These are phyloP conservation scores for Phytophthora hibernalis DNA, from an alignment of 352 stramenopile species.

Conservation along the genomic window DNA sequence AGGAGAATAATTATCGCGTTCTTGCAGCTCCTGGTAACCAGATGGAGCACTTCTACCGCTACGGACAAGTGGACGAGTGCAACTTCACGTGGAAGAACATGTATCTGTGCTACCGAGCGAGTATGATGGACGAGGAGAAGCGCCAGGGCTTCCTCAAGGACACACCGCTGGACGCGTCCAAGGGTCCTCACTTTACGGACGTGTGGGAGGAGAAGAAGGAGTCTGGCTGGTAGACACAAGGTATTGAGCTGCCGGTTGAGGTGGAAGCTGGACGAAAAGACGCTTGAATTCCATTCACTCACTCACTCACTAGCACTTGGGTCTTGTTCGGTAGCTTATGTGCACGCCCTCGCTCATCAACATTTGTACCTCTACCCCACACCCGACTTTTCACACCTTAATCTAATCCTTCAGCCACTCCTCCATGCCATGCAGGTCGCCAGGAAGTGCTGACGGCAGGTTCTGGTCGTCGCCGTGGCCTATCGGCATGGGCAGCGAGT, in stretches of 20 bases:
- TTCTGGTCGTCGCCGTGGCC: slow-evolving; percentile 54
- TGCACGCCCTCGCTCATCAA: slow-evolving; percentile 9
- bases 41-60: slow-evolving; percentile 84
- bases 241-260: background rate
- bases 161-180: slow-evolving; percentile 69
- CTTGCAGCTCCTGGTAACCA: slow-evolving; percentile 74
- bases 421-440: slow-evolving; percentile 81
- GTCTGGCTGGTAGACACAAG: slow-evolving; percentile 64
- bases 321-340: slow-evolving; percentile 27
- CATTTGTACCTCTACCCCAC: background rate
- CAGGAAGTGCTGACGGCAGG: slow-evolving; percentile 60
- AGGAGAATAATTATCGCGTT: slow-evolving; percentile 24
- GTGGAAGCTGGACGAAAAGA: slow-evolving; percentile 5
- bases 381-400: slow-evolving; percentile 25
- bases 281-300: slow-evolving; percentile 30
- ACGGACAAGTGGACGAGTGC: slow-evolving; percentile 77
- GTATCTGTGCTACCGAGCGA: slow-evolving; percentile 80
- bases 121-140: slow-evolving; percentile 83
- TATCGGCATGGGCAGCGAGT: slow-evolving; percentile 75
- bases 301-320: slow-evolving; percentile 26
- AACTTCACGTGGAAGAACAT: slow-evolving; percentile 85
- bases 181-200: slow-evolving; percentile 55
- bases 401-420: slow-evolving; percentile 83
- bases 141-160: slow-evolving; percentile 72
- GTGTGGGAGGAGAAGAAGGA: slow-evolving; percentile 76